These are phyloP conservation scores for Malassezia caprae DNA, from an alignment of 1,284 basidiomycete genomes.

Conservation along the genomic window DNA sequence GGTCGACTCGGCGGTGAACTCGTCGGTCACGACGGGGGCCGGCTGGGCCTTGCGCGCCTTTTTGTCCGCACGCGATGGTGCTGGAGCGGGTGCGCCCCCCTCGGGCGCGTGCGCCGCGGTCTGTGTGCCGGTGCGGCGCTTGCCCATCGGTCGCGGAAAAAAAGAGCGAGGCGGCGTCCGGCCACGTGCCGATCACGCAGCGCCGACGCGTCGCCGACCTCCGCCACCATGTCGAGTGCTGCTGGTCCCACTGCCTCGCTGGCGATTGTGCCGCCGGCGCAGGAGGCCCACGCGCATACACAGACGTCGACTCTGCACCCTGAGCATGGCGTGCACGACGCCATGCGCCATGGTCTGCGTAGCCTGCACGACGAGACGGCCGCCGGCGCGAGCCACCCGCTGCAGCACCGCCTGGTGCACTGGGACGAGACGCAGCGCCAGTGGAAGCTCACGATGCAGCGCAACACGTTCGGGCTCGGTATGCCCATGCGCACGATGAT, in stretches of 20 bases:
- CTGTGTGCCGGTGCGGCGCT: neutral
- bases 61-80: conserved; percentile 3
- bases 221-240: neutral
- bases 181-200: neutral
- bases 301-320: conserved; percentile 33
- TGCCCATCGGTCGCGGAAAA: neutral
- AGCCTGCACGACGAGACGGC: conserved; percentile 30
- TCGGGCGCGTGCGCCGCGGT: neutral
- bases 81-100: neutral
- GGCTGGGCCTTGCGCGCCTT: conserved; percentile 19
- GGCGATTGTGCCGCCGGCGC: conserved; percentile 26
- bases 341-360: conserved; percentile 38
- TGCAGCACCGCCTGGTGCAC: conserved; percentile 41
- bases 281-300: conserved; percentile 18
- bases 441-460: conserved; percentile 70
- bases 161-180: neutral
- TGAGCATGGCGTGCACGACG: conserved; percentile 38
- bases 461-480: conserved; percentile 75
- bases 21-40: conserved; percentile 31
- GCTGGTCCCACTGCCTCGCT: conserved; percentile 2
- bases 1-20: conserved; percentile 29
- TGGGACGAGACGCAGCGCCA: conserved; percentile 89
- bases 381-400: conserved; percentile 28
- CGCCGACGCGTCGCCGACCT: neutral
- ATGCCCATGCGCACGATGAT: conserved; percentile 79